Evolutionary conservation across 75 land plant species (phyloP).

Genomic region (Adiantum capillusveneris): DNA sequence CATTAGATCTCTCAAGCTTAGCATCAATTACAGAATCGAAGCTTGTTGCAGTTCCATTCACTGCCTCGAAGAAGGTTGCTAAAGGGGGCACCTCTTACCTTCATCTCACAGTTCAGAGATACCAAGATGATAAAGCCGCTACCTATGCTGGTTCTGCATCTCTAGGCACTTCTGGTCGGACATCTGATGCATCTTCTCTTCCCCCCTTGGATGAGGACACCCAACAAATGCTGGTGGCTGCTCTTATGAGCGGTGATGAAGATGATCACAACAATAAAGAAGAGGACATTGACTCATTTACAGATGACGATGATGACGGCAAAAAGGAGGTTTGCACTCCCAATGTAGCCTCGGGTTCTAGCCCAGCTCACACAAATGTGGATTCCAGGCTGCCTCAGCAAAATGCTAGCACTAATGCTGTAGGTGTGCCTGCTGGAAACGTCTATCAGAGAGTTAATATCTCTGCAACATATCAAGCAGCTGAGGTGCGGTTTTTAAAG

Average conservation of each 20-base stretch:
- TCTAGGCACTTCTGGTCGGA: not conserved
- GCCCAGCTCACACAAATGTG: too few species aligned
- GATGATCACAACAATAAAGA: not conserved
- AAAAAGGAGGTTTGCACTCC: too few species aligned
- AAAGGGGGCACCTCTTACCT: not conserved
- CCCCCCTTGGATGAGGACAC: not conserved
- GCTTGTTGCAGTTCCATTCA: not conserved
- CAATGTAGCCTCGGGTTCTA: too few species aligned
- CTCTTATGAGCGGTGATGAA: slow-evolving; percentile 11
- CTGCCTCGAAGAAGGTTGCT: slow-evolving; percentile 5
- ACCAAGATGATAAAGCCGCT: not conserved
- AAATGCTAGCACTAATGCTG: too few species aligned
- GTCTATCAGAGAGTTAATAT: not conserved
- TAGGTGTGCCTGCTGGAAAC: not conserved
- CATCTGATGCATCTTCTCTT: slow-evolving; percentile 1
- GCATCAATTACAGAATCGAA: not conserved
- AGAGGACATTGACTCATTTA: slow-evolving; percentile 9
- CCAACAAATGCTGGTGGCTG: slow-evolving; percentile 1
- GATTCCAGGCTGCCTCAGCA: too few species aligned
- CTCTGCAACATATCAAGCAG: too few species aligned
- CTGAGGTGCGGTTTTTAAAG: too few species aligned
- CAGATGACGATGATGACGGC: slow-evolving; percentile 10
- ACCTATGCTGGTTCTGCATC: not conserved
- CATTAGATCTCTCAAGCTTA: slow-evolving; percentile 7
- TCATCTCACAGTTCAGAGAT: not conserved